Evolutionary conservation across 768 basidiomycete species (phyloP), one percentile per base, ranked within the genome.

Genomic region (Gelatoporia subvermispora): DNA sequence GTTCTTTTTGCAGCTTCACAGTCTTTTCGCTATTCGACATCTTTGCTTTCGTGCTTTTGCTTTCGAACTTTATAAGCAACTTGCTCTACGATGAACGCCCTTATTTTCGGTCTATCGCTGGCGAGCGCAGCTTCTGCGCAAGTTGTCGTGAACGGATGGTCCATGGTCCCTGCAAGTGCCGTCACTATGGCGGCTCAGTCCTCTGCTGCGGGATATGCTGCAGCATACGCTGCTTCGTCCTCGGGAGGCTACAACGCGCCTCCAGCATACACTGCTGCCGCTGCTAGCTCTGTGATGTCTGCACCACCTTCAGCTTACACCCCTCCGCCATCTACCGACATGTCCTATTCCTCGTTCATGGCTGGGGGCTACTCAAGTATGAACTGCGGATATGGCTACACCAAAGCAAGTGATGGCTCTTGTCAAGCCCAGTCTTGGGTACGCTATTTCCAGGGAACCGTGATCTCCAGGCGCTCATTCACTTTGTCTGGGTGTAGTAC

Each of bases 331-430:
- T 17, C 73, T 56, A 58, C 72, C 21, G 54, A 55, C 52, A 81
- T 81, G 77, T 77, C 79, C 23, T 87, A 87, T 62, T 69, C 74
- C 11, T 71, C 74, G 25, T 84, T 83, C 68, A 69, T 68, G 64
- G 59, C 60, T 28, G 85, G 84, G 48, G 85, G 85, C 22, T 88
- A 87, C 66, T 71, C 72, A 62, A 75, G 72, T 62, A 65, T 87
- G 63, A 65, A 74, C 54, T 88, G 85, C 60, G 85, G 85, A 43
- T 88, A 88, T 60, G 85, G 85, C 21, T 82, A 81, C 59, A 57
- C 64, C 41, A 84, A 83, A 66, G 65, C 62, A 47, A 67, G 62
- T 9, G 75, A 83, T 61, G 82, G 82, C 28, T 71, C 68, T 41
- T 88, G 85, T 63, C 50, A 65, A 18, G 56, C 68, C 21, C 62